These are phyloP conservation scores for Aphanomyces astaci DNA, from an alignment of 352 stramenopile genomes.

Conservation along the genomic window DNA sequence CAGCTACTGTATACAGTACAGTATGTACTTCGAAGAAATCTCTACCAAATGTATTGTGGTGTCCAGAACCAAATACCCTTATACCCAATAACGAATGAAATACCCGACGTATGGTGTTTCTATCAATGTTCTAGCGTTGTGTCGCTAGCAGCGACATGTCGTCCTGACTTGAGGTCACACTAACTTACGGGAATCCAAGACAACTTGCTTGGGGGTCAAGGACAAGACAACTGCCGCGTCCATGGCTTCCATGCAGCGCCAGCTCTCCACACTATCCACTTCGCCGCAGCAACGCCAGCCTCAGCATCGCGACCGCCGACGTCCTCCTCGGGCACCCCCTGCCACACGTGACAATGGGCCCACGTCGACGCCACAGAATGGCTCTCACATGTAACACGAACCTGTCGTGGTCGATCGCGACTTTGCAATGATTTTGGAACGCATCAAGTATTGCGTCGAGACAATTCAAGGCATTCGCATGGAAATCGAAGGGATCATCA, in stretches of 20 bases:
- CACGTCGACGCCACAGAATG: not conserved
- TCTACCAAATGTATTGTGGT: too few species aligned
- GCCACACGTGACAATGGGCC: not conserved
- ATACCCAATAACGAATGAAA: too few species aligned
- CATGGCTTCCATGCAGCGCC: not conserved
- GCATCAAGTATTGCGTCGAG: not conserved
- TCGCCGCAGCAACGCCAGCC: not conserved
- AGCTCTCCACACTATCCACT: not conserved
- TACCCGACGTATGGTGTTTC: too few species aligned
- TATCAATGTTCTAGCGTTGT: too few species aligned
- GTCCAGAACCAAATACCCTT: too few species aligned
- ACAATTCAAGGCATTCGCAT: not conserved
- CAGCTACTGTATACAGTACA: too few species aligned
- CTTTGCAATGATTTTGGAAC: not conserved
- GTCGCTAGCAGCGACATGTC: too few species aligned
- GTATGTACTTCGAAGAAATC: too few species aligned
- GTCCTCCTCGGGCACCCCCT: not conserved
- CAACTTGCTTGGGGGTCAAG: too few species aligned
- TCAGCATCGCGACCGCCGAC: not conserved
- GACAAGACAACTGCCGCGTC: not conserved
- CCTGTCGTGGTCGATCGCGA: not conserved
- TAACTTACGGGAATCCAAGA: too few species aligned
- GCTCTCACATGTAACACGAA: too few species aligned
- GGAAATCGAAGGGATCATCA: not conserved
- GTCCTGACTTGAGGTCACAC: too few species aligned